Base-by-base conservation (phyloP, 1,284 basidiomycete species). In the Heterobasidion parviporum region DNA sequence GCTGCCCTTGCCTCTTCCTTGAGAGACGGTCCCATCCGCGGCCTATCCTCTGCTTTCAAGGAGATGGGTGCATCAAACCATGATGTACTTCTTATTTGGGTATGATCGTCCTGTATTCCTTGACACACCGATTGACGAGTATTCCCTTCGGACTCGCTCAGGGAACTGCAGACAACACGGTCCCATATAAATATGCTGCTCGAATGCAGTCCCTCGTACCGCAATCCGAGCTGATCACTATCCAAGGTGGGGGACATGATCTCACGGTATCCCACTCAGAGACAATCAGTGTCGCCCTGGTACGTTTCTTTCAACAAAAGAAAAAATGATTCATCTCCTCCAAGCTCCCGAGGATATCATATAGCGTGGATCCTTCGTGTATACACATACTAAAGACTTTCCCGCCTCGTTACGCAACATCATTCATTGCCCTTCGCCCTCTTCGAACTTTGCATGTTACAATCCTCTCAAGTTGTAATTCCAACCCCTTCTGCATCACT, bases 1-100 rank as follows among this genome's bases (percentile, higher is more conserved):
- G 73, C 78, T 16, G 88, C 88, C 0, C 68, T 91, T 12, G 86
- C 86, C 0, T 87, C 86, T 8, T 88, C 83, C 1, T 71, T 91
- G 10, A 77, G 86, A n/a, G 78, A 85, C 48, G 87, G 87, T 1
- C 87, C 87, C 9, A 70, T 89, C 32, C 78, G 83, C 41, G 85
- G 84, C 5, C 76, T 81, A 57, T 70, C 64, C 26, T 63, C 74
- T 2, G 73, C 81, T 6, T 87, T 85, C 63, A 65, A 72, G 18
- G 72, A 75, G 1, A 69, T 79, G 6, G 79, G 75, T 1, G 50
- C 61, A 59, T 58, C 63, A 60, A 15, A 65, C 60, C 57, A 77
- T 77, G 60, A 75, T 16, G 76, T 88, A 14, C 70, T 89, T 33
- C 67, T 87, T 18, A 74, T 89, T 35, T 87, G 87, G 71, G 85